Evolutionary conservation across 2,329 filamentous ascomycete genomes (phyloP).

Genomic region (Cladophialophora carrionii): DNA sequence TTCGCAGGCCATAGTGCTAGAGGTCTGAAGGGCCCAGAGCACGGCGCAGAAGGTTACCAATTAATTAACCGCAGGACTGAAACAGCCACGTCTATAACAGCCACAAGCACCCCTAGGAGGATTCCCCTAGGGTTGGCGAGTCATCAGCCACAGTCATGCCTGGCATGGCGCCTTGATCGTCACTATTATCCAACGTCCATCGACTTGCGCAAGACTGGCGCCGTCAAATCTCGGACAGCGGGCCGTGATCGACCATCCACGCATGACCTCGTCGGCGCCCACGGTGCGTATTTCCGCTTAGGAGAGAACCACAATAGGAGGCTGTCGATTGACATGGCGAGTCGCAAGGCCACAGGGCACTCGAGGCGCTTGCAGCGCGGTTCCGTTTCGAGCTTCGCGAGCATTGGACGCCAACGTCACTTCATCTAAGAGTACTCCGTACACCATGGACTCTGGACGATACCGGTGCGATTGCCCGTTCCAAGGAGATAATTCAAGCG

Average conservation of each 20-base stretch:
- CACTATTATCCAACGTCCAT: neutral
- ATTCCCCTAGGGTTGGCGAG: neutral
- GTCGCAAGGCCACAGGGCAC: neutral
- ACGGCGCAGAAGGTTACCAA: too few relatives aligned
- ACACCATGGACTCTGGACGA: neutral
- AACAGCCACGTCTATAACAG: neutral
- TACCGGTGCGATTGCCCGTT: neutral
- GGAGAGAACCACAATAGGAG: slow-evolving; percentile 1
- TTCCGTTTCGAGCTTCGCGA: neutral
- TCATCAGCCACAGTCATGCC: slow-evolving; percentile 12
- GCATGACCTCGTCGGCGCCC: slow-evolving; percentile 5
- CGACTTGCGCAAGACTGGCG: slow-evolving; percentile 6
- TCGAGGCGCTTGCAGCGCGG: neutral
- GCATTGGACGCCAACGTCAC: neutral
- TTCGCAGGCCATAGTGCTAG: neutral
- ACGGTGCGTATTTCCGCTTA: neutral
- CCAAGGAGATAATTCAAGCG: slow-evolving; percentile 3
- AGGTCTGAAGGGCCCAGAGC: too few relatives aligned
- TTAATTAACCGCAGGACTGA: neutral
- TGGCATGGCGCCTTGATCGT: neutral
- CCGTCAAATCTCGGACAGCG: slow-evolving; percentile 25
- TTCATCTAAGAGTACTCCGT: too few relatives aligned
- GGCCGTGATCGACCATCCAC: slow-evolving; percentile 22
- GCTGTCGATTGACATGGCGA: neutral
- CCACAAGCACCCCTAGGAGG: slow-evolving; percentile 6